Evolutionary conservation across 1,284 basidiomycete genomes (phyloP), one percentile per base, ranked within the genome.

Genomic region (Schizophyllum commune): DNA sequence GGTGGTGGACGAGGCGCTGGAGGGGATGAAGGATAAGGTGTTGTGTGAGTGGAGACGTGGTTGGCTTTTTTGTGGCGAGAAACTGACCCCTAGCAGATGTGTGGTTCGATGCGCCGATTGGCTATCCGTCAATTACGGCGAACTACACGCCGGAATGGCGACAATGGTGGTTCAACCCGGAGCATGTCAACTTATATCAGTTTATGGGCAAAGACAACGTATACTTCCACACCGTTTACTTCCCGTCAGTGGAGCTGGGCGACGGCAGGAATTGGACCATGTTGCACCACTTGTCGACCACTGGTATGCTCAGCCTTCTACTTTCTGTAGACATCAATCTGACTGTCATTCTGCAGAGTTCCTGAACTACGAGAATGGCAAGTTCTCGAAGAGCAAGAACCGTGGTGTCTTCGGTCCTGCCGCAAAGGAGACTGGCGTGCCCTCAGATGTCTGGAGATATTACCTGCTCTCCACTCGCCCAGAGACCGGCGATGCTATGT

Each of bases 121-220:
- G 97, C 60, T 99, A 99, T 74, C 90, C 94, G 4, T 97, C 94
- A 75, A 98, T 99, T 69, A 99, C 96, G 5, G 94, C 95, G 61
- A 92, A 91, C 72, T 96, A 97, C 78, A 97, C 94, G 21, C 79
- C 89, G 56, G 89, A 97, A 65, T 99, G 97, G 97, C 86, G 91
- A 73, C 82, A 89, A 72, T 99, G 97, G 97, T 99, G 97, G 97
- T 88, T 93, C 73, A 92, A 96, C 72, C 53, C 53, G 20, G 53
- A 55, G 15, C 83, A 98, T 68, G 96, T 99, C 66, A 83, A 87
- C 67, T 79, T 99, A 59, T 98, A 94, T 78, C 97, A 99, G 74
- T 99, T 99, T 81, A 99, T 99, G 97, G 94, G 94, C 70, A 96
- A 96, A 75, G 94, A 96, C 73, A 96, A 98, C 68, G 93, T 96